Evolutionary conservation across 1,284 basidiomycete genomes (phyloP).

Genomic region (Vanrija sp.): DNA sequence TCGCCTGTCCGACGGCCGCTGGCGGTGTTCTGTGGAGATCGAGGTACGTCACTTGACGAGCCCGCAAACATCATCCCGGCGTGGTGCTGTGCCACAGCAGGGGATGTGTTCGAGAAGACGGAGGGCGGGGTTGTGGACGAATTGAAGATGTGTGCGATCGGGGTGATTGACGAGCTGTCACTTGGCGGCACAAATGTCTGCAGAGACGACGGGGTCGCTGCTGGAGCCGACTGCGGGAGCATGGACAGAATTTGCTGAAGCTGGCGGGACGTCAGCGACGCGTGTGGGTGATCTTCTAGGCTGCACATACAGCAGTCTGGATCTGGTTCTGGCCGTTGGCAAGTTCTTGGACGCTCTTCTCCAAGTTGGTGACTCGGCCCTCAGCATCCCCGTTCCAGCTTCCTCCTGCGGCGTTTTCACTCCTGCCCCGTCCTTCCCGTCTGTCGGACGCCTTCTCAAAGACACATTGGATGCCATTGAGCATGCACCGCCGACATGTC

Average conservation of each 20-base stretch:
- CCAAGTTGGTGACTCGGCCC: slow-evolving; percentile 47
- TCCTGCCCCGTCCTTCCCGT: slow-evolving; percentile 18
- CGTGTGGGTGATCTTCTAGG: no score
- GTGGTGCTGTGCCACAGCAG: not conserved
- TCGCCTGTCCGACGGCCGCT: slow-evolving; percentile 16
- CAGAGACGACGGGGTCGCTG: slow-evolving; percentile 16
- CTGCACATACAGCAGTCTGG: slow-evolving; percentile 32
- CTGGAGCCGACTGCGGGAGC: slow-evolving; percentile 23
- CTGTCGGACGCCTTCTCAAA: slow-evolving; percentile 72
- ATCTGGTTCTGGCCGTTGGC: slow-evolving; percentile 45
- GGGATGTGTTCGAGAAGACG: slow-evolving; percentile 12
- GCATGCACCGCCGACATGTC: slow-evolving; percentile 71
- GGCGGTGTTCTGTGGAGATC: slow-evolving; percentile 34
- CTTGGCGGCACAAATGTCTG: slow-evolving; percentile 18
- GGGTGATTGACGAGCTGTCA: slow-evolving; percentile 18
- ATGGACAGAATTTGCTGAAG: slow-evolving; percentile 42
- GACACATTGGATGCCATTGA: slow-evolving; percentile 75
- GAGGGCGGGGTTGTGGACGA: slow-evolving; percentile 31
- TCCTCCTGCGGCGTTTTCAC: slow-evolving; percentile 57
- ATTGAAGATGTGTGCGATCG: slow-evolving; percentile 32
- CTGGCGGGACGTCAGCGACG: slow-evolving; percentile 12
- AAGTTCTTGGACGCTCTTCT: slow-evolving; percentile 37
- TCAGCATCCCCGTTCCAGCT: slow-evolving; percentile 52
- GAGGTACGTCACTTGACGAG: not conserved
- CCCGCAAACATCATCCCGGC: not conserved